Evolutionary conservation across 306 rosid genomes (phyloP).

Genomic region (Nissolia schottii): DNA sequence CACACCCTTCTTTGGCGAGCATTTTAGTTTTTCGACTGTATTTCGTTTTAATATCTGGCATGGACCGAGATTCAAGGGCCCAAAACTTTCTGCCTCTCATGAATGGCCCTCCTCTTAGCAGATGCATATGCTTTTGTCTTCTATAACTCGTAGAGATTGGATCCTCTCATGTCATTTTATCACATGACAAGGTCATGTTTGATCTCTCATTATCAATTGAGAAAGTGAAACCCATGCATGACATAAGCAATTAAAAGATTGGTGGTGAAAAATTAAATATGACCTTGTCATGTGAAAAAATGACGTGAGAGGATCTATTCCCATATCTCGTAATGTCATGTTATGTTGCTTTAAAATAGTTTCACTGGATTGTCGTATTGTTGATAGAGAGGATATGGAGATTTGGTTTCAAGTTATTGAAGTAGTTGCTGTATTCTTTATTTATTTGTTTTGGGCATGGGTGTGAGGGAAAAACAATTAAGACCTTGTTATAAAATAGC

Average conservation of each 20-base stretch:
- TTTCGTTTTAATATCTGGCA: not conserved
- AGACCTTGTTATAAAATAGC: not conserved
- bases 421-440: not conserved
- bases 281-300: too few species aligned
- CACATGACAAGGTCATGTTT: too few species aligned
- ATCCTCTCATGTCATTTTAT: too few species aligned
- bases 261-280: too few species aligned
- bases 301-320: too few species aligned
- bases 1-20: not conserved
- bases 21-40: not conserved
- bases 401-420: not conserved
- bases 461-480: not conserved
- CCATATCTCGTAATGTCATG: too few species aligned
- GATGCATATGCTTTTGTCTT: not conserved
- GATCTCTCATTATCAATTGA: too few species aligned
- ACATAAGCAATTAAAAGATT: too few species aligned
- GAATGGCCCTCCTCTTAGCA: not conserved
- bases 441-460: not conserved
- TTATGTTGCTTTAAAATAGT: not conserved
- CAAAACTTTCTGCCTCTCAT: not conserved
- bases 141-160: too few species aligned
- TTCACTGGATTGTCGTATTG: not conserved
- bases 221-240: too few species aligned
- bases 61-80: not conserved
- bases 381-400: not conserved